Evolutionary conservation across 108 stramenopile species (phyloP).

Genomic region (Cyclotella atomus): DNA sequence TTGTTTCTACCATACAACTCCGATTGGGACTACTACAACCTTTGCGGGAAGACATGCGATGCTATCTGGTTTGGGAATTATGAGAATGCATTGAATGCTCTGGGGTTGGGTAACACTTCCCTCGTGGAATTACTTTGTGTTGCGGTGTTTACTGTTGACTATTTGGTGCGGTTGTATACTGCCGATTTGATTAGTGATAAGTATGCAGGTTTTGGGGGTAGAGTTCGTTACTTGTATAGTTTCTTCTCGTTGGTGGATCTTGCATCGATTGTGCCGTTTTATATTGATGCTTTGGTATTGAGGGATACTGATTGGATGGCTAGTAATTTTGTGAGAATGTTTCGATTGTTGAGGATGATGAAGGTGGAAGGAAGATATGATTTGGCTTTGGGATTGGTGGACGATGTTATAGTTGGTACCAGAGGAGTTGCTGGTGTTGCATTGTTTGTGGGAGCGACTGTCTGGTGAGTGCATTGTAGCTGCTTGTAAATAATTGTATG

Average conservation of each 20-base stretch:
- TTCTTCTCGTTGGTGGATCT: slow-evolving; percentile 87
- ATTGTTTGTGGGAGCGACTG: slow-evolving; percentile 85
- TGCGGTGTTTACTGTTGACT: slow-evolving; percentile 83
- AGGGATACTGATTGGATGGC: slow-evolving; percentile 61
- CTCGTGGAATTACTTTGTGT: slow-evolving; percentile 71
- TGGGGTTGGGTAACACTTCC: slow-evolving; percentile 71
- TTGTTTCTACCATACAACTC: slow-evolving; percentile 80
- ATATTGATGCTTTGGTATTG: slow-evolving; percentile 82
- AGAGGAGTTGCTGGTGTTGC: slow-evolving; percentile 76
- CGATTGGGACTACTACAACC: slow-evolving; percentile 28
- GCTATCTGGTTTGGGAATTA: slow-evolving; percentile 80
- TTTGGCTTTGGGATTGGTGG: slow-evolving; percentile 75
- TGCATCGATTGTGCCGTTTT: slow-evolving; percentile 86
- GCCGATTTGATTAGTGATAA: slow-evolving; percentile 63
- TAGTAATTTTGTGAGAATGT: slow-evolving; percentile 89
- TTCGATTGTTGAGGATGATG: slow-evolving; percentile 91
- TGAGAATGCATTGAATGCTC: slow-evolving; percentile 59
- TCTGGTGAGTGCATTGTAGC: slow-evolving; percentile 70
- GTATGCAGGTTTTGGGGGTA: slow-evolving; percentile 51
- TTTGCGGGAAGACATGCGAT: slow-evolving; percentile 65
- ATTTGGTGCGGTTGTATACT: slow-evolving; percentile 70
- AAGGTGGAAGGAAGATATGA: slow-evolving; percentile 86
- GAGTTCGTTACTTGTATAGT: slow-evolving; percentile 56
- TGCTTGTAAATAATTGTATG: not conserved
- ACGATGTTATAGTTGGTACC: slow-evolving; percentile 80